Percentiles rank a stretch among this genome's conserved stretches.
Evolutionary conservation across 805 yeast species (phyloP).

Genomic region (Monosporozyma yasuniensis): DNA sequence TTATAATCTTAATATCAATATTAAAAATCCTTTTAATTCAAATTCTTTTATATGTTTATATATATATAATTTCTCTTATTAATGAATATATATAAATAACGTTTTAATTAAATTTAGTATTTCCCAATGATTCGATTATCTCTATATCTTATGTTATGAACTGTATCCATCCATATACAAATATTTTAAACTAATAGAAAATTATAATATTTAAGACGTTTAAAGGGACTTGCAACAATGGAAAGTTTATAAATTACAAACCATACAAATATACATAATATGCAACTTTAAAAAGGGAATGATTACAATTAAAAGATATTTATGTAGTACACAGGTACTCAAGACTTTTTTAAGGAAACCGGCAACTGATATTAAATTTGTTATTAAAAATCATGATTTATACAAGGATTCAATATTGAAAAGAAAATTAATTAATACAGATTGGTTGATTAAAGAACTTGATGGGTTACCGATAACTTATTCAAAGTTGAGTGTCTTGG

Average conservation of each 20-base stretch:
- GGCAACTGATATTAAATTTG: conserved; percentile 21
- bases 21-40: neutral
- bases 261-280: neutral
- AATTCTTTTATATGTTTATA: conserved; percentile 8
- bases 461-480: conserved; percentile 24
- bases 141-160: no score
- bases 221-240: neutral
- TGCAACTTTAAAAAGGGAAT: neutral
- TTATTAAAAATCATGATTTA: conserved; percentile 12
- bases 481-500: conserved; percentile 14
- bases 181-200: no score
- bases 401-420: conserved; percentile 20
- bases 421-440: conserved; percentile 23
- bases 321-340: neutral
- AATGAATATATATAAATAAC: neutral
- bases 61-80: neutral
- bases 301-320: neutral
- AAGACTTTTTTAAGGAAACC: conserved; percentile 16
- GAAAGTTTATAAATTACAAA: neutral
- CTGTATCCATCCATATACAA: no score
- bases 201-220: neutral
- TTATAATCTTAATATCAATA: neutral
- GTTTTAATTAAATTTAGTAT: neutral
- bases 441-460: conserved; percentile 19
- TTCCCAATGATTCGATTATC: neutral